Base-by-base conservation (phyloP, 805 yeast genomes). In the Suhomyces faveliae region DNA sequence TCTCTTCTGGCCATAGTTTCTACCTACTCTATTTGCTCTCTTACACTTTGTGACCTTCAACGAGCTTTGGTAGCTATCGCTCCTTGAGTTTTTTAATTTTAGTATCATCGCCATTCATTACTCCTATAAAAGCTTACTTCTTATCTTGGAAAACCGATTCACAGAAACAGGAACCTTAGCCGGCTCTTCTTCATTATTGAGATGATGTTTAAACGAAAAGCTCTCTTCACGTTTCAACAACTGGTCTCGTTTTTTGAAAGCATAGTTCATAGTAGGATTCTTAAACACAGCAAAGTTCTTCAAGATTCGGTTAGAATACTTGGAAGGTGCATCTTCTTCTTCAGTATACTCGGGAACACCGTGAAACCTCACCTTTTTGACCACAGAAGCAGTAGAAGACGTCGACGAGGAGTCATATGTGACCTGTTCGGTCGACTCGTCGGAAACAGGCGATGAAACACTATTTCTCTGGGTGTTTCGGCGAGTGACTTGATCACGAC, bases 291-390 rank as follows among this genome's bases (percentile, higher is more conserved):
- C 73, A 57, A 73, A 73, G 53, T 71, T 67, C 55, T 64, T 67
- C 24, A 73, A 52, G 11, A 73, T 66, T 19, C 61, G 58, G 45
- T 61, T 62, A 3, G 74, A 58, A 45, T 69, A 70, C 38, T 60
- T 62, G 8, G 80, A 67, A 1, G 84, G 84, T 0, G 79, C 80
- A 61, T 80, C 85, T 57, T 80, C 85, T 5, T 73, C 79, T 27
- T 73, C 79, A 2, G 73, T 57, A 47, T 77, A 80, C 43, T 71
- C 77, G 0, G 78, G 71, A 4, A 80, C 83, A 0, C 83, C 84
- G 4, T 64, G 64, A 51, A 80, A 80, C 25, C 84, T 58, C 9
- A 80, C 84, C 51, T 67, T 77, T 51, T 77, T 79, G 2, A 61
- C 44, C 2, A 46, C 33, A 5, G 51, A 35, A 11, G 40, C n/a